Evolutionary conservation across 1,284 basidiomycete species (phyloP).

Genomic region (Erythrobasidium hasegawianum): DNA sequence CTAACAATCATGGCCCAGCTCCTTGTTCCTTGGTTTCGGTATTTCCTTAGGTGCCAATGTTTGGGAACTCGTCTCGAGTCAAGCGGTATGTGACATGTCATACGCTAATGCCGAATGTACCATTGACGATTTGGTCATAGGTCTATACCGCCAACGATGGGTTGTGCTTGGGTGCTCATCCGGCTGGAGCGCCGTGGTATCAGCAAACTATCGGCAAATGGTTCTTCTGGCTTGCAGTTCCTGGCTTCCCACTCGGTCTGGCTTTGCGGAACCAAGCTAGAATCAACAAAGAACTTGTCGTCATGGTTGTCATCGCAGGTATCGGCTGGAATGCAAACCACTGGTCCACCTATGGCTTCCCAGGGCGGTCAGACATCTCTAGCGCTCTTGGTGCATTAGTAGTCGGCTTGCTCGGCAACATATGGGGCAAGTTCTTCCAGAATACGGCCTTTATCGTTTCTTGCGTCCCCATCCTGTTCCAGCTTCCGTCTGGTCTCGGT

Average conservation of each 20-base stretch:
- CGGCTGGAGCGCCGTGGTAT: constrained; percentile 51
- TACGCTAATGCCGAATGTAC: no score
- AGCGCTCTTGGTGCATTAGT: constrained; percentile 63
- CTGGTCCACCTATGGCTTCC: constrained; percentile 54
- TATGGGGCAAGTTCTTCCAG: constrained; percentile 47
- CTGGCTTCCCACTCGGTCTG: constrained; percentile 68
- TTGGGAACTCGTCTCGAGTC: constrained; percentile 47
- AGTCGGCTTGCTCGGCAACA: constrained; percentile 75
- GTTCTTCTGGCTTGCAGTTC: constrained; percentile 57
- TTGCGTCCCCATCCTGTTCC: constrained; percentile 27
- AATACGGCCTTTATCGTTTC: constrained; percentile 32
- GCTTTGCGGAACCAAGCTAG: constrained; percentile 71
- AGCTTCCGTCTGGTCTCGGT: constrained; percentile 27
- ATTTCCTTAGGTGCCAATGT: constrained; percentile 71
- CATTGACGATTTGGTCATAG: no score
- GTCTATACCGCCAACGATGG: constrained; percentile 36
- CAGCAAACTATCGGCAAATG: constrained; percentile 49
- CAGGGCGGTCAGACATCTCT: constrained; percentile 30
- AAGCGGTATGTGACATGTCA: constrained; percentile 18
- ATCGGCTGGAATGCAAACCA: constrained; percentile 58
- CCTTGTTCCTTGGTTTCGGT: constrained; percentile 75
- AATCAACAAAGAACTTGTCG: constrained; percentile 63
- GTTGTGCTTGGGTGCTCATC: constrained; percentile 35
- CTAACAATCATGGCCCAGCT: constrained; percentile 45
- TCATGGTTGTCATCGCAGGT: constrained; percentile 57